phyloP scores from a whole-genome alignment of 768 basidiomycete species.

The Xerocomellus intermedius region DNA sequence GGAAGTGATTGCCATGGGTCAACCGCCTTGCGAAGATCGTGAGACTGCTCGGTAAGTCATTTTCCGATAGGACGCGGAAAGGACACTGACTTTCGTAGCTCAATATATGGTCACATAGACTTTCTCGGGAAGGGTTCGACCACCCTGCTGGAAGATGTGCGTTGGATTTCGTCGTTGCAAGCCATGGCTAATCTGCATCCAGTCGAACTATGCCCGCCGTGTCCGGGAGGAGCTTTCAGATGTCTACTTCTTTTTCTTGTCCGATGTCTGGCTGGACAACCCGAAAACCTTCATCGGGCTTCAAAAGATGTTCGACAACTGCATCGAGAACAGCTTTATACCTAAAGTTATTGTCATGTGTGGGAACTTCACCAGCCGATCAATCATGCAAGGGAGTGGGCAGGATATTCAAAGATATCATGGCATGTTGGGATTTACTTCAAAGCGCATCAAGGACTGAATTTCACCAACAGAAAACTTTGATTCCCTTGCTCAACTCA shows the following conservation, averaged over 20 bases:
- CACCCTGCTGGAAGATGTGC: conserved; percentile 86
- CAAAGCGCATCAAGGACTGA: background rate
- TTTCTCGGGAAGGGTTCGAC: conserved; percentile 95
- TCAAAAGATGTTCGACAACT: conserved; percentile 84
- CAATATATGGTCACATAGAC: conserved; percentile 94
- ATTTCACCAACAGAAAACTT: conserved; percentile 68
- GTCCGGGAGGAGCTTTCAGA: conserved; percentile 70
- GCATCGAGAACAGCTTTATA: conserved; percentile 81
- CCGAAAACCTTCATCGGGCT: conserved; percentile 78
- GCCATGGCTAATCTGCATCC: conserved; percentile 4
- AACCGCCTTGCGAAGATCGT: conserved; percentile 93
- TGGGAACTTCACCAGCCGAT: conserved; percentile 89
- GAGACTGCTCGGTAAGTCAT: conserved; percentile 69
- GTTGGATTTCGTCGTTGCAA: conserved; percentile 21
- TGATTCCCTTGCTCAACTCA: conserved; percentile 80
- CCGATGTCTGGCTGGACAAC: conserved; percentile 95
- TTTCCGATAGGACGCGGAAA: background rate
- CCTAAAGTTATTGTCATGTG: conserved; percentile 91
- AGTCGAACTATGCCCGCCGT: conserved; percentile 63
- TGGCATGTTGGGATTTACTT: conserved; percentile 44
- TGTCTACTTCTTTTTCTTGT: conserved; percentile 87
- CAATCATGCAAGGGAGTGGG: conserved; percentile 74
- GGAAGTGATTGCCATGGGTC: conserved; percentile 90
- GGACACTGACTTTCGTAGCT: conserved; percentile 44
- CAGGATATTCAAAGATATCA: conserved; percentile 82